These are phyloP conservation scores for Cutaneotrichosporon cutaneum DNA, from an alignment of 1,284 basidiomycete genomes.

Conservation along the genomic window DNA sequence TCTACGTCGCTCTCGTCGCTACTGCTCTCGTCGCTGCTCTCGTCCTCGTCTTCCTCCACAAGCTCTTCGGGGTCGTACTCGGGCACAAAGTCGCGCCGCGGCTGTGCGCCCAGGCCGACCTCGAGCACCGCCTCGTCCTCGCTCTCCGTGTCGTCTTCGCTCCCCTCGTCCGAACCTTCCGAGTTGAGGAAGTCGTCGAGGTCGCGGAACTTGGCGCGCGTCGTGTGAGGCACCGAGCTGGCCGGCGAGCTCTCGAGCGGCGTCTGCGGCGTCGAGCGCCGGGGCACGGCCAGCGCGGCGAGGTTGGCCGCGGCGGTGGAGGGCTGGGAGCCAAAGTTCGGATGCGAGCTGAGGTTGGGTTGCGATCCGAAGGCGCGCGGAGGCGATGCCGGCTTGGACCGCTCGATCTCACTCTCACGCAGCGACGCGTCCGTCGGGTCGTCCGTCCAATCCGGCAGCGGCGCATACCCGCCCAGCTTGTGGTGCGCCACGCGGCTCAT, in stretches of 20 bases:
- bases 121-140: not conserved
- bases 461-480: conserved; percentile 41
- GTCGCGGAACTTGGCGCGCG: conserved; percentile 45
- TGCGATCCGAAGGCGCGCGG: conserved; percentile 2
- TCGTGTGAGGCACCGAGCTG: conserved; percentile 14
- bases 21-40: conserved; percentile 2
- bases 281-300: conserved; percentile 1
- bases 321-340: not conserved
- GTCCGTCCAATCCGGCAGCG: conserved; percentile 53
- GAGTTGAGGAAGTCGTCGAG: conserved; percentile 52
- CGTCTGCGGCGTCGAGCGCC: conserved; percentile 13
- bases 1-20: conserved; percentile 5
- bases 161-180: conserved; percentile 35
- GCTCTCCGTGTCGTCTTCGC: conserved; percentile 54
- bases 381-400: not conserved
- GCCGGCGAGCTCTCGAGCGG: conserved; percentile 14
- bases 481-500: conserved; percentile 42
- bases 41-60: conserved; percentile 15
- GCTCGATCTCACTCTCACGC: conserved; percentile 49
- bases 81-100: conserved; percentile 35
- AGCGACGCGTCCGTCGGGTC: conserved; percentile 54
- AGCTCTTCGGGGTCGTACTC: conserved; percentile 31
- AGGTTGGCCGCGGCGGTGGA: not conserved
- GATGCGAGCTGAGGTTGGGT: not conserved
- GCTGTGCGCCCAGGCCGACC: conserved; percentile 23